Base-by-base conservation (phyloP, 352 stramenopile genomes). In the Labyrinthula sp. region DNA sequence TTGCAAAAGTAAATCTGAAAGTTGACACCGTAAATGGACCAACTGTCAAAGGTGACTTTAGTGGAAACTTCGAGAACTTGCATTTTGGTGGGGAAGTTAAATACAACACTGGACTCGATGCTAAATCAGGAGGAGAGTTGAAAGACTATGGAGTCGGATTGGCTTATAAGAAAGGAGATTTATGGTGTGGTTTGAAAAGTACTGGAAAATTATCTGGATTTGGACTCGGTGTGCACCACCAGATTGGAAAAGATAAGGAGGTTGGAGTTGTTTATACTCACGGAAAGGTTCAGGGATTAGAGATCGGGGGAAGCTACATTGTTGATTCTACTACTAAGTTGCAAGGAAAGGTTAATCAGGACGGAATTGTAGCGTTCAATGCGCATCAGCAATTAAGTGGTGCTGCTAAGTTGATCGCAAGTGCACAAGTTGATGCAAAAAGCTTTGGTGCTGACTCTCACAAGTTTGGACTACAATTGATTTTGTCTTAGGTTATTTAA, bases 41-140 rank as follows among this genome's bases (percentile, higher is more conserved):
- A 12, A 47, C 43, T 28, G 31, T 52, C 9, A 45, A 47, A 23
- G 43, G 43, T 37, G 43, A 31, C 34, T 35, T 21, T 1, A 52
- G 31, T 35, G n/a, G 40, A 31, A 15, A 30, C n/a, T 52, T 45
- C 43, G 43, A 52, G 6, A 52, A 50, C 43, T 52, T 52, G 31
- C 43, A 45, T 14, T 4, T 52, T 28, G 43, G 43, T 47, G 43
- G 43, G 14, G 43, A 52, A 35, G 35, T 52, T 15, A 12, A 18
- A 12, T 52, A 52, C 43, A 52, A 50, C 43, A 52, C 43, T 24
- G 43, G 38, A 17, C 47, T 52, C 33, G 43, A 52, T 20, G 30
- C 34, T 9, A 52, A 30, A 24, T 18, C 40, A 17, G 34, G 30
- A 9, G 40, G 31, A 7, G 31, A 31, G 12, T 25, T 52, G 20